Conservation (phyloP, 306 rosid genomes). For the Pyrus betulifolia region DNA sequence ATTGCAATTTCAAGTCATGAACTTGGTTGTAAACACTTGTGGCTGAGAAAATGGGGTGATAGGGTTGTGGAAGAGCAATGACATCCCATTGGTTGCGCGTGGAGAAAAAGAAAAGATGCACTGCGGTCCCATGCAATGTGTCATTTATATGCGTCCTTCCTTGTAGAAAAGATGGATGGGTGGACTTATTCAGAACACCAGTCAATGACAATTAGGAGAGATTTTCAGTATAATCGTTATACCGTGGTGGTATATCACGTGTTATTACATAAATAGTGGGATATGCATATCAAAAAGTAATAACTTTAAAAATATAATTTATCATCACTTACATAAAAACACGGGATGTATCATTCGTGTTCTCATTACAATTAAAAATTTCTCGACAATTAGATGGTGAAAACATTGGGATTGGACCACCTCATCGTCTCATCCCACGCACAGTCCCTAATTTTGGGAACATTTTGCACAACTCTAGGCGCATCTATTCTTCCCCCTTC, state of each 20-base stretch:
- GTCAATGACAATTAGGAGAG: slow-evolving; percentile 53
- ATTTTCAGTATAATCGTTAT: too few relatives aligned
- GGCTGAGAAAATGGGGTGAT: slow-evolving; percentile 10
- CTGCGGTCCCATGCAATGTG: slow-evolving; percentile 41
- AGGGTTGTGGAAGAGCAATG: slow-evolving; percentile 1
- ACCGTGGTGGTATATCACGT: too few relatives aligned
- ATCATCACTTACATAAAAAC: too few relatives aligned
- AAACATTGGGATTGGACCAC: slow-evolving; percentile 61
- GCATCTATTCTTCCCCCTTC: slow-evolving; percentile 31
- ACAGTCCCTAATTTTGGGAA: slow-evolving; percentile 52
- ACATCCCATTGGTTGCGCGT: slow-evolving; percentile 14
- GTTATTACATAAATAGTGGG: fast-evolving
- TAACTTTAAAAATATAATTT: too few relatives aligned
- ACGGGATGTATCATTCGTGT: fast-evolving
- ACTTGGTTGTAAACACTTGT: background rate
- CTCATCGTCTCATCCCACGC: slow-evolving; percentile 52
- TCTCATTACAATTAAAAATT: too few relatives aligned
- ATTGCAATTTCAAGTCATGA: background rate
- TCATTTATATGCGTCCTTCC: slow-evolving; percentile 4
- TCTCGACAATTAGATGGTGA: slow-evolving; percentile 43
- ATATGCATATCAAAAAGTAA: too few relatives aligned
- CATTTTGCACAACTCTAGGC: slow-evolving; percentile 23
- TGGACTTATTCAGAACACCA: slow-evolving; percentile 49
- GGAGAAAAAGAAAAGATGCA: slow-evolving; percentile 4
- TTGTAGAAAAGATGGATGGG: slow-evolving; percentile 28